Conservation (phyloP, 1,284 basidiomycete genomes). For the Microbotryum saponariae region DNA sequence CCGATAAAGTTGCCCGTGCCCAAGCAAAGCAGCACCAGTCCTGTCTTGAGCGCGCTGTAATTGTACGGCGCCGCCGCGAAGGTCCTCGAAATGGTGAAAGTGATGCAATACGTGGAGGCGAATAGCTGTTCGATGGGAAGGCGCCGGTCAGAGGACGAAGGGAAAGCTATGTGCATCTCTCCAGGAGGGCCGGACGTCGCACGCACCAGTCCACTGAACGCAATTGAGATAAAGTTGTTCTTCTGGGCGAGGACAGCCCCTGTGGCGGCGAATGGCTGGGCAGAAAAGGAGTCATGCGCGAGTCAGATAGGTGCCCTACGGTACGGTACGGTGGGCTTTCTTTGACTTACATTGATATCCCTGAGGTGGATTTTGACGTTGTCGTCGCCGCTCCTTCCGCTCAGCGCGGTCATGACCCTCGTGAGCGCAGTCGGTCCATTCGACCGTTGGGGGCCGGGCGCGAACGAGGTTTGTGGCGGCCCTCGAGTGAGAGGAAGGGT, state of each 20-base stretch:
- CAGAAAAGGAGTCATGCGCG: neutral
- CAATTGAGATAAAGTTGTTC: conserved; percentile 60
- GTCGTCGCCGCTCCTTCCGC: conserved; percentile 27
- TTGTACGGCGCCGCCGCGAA: conserved; percentile 54
- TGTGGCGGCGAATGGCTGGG: conserved; percentile 28
- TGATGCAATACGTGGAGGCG: conserved; percentile 57
- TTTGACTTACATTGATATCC: conserved; percentile 53
- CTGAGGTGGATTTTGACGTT: conserved; percentile 54
- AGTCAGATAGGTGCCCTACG: no score
- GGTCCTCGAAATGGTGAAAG: conserved; percentile 57
- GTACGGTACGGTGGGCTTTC: no score
- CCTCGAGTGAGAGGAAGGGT: neutral
- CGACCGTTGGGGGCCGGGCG: neutral
- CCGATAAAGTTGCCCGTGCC: conserved; percentile 58
- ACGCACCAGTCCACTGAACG: conserved; percentile 54
- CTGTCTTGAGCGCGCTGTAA: conserved; percentile 63
- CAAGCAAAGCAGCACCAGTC: conserved; percentile 64
- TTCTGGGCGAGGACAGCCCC: conserved; percentile 46
- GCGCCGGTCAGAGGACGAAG: neutral
- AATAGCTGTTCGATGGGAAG: conserved; percentile 48
- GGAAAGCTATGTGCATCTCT: neutral
- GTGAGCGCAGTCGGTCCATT: conserved; percentile 1
- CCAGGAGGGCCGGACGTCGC: conserved; percentile 6
- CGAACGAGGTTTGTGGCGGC: neutral
- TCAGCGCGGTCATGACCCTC: conserved; percentile 22